A percentile compares a stretch with the other conserved stretches of the same genome.
Evolutionary conservation across 2,329 filamentous ascomycete genomes (phyloP).

Genomic region (Neurospora sp.): DNA sequence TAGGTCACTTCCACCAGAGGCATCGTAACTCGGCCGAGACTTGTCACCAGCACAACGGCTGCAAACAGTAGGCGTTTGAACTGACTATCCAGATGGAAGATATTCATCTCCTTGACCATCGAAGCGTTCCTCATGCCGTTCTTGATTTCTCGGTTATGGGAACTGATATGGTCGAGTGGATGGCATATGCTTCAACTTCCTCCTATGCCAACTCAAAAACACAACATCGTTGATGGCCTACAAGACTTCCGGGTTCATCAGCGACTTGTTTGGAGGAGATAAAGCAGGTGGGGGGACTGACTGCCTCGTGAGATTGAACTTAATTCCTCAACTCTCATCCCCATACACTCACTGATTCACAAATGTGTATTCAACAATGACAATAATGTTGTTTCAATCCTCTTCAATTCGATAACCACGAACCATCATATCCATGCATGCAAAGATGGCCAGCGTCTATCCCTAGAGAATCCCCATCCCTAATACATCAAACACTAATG

Average conservation of each 20-base stretch:
- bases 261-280: not conserved
- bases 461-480: not conserved
- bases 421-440: not conserved
- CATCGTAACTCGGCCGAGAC: not conserved
- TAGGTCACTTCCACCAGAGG: not conserved
- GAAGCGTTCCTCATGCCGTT: not conserved
- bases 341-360: not conserved
- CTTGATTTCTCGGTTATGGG: not conserved
- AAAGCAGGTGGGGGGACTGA: not conserved
- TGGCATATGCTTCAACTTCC: not conserved
- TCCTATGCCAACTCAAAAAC: not conserved
- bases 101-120: not conserved
- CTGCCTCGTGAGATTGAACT: not conserved
- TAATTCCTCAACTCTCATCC: not conserved
- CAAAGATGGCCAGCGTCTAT: not conserved
- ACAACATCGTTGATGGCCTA: not conserved
- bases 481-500: not conserved
- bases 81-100: not conserved
- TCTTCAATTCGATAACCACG: not conserved
- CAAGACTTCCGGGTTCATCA: not conserved
- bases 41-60: not conserved
- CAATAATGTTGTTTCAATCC: not conserved
- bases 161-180: not conserved
- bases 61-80: not conserved
- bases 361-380: not conserved